These are phyloP conservation scores for Harrya chromipes DNA, from an alignment of 768 basidiomycete genomes.

Conservation along the genomic window DNA sequence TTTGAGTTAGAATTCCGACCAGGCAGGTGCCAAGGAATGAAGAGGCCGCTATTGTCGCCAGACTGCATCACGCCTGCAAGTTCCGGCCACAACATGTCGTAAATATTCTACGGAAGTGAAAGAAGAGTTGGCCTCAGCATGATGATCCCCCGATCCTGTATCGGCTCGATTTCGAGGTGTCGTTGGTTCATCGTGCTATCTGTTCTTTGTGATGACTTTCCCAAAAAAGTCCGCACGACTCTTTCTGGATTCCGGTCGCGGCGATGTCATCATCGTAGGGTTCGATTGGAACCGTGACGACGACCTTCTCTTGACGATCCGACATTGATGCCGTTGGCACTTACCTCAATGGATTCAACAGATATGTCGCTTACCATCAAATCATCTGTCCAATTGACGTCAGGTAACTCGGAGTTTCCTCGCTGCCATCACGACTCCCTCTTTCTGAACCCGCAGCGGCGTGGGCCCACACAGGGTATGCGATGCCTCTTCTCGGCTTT, in stretches of 20 bases:
- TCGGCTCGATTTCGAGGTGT: too few relatives aligned
- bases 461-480: constrained; percentile 37
- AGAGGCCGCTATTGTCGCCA: background rate
- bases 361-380: constrained; percentile 30
- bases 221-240: background rate
- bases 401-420: constrained; percentile 28
- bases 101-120: background rate
- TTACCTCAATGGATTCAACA: constrained; percentile 14
- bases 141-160: too few relatives aligned
- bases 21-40: background rate
- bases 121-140: background rate
- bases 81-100: constrained; percentile 12
- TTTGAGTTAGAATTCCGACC: constrained; percentile 7
- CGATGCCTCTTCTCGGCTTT: constrained; percentile 66
- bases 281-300: too few relatives aligned
- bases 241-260: too few relatives aligned
- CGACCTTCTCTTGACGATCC: background rate
- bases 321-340: background rate
- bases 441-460: too few relatives aligned
- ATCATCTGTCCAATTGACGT: constrained; percentile 33
- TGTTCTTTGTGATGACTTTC: background rate
- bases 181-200: too few relatives aligned
- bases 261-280: too few relatives aligned
- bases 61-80: constrained; percentile 1
- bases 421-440: background rate